Conservation (phyloP, 331 rosid species). For the Malus hybrid region DNA sequence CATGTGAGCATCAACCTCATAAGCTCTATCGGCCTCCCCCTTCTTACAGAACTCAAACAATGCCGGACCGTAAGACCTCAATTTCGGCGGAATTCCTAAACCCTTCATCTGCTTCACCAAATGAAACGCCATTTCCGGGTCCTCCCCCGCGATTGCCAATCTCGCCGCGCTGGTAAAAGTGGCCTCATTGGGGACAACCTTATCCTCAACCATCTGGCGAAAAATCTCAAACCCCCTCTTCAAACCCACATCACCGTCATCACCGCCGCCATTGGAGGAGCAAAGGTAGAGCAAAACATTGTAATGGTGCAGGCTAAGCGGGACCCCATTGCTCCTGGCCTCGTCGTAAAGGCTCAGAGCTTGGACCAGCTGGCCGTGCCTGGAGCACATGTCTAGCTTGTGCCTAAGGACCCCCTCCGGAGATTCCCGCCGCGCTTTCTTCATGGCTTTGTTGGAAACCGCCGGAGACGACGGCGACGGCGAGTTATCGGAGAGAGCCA, state of each 20-base stretch:
- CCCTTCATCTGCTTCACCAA: slow-evolving; percentile 63
- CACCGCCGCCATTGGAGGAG: slow-evolving; percentile 16
- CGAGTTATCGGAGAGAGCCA: slow-evolving; percentile 11
- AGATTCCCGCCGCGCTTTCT: slow-evolving; percentile 40
- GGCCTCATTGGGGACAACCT: slow-evolving; percentile 68
- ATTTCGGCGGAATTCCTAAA: slow-evolving; percentile 46
- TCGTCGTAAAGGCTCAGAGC: slow-evolving; percentile 74
- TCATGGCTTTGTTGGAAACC: slow-evolving; percentile 28
- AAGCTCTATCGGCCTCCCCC: slow-evolving; percentile 58
- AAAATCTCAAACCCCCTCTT: slow-evolving; percentile 70
- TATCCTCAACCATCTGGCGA: slow-evolving; percentile 52
- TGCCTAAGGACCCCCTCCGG: slow-evolving; percentile 45
- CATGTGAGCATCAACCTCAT: slow-evolving; percentile 74
- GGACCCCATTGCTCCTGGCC: slow-evolving; percentile 38
- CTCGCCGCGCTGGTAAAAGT: slow-evolving; percentile 83
- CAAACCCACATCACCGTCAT: slow-evolving; percentile 18
- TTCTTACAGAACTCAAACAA: slow-evolving; percentile 68
- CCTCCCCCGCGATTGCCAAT: slow-evolving; percentile 59
- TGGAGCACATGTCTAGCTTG: slow-evolving; percentile 57
- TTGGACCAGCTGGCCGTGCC: slow-evolving; percentile 34
- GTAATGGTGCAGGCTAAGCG: slow-evolving; percentile 26
- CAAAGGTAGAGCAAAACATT: slow-evolving; percentile 58
- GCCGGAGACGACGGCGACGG: slow-evolving; percentile 9
- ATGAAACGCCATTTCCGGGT: slow-evolving; percentile 88
- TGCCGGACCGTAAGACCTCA: slow-evolving; percentile 80